Evolutionary conservation across 345 rosid genomes (phyloP).

Genomic region (Geranium rotundifolium): DNA sequence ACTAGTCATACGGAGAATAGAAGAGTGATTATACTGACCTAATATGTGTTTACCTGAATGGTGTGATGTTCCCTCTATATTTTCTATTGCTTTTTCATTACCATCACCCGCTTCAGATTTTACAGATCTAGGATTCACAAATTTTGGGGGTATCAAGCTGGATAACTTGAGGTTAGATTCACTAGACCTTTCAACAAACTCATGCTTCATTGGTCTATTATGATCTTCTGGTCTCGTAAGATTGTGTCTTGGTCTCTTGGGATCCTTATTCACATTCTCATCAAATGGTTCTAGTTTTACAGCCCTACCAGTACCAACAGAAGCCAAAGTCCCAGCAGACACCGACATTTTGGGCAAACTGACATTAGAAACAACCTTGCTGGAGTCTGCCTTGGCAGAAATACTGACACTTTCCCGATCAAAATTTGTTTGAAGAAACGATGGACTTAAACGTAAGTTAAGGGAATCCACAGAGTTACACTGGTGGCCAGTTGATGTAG

Average conservation of each 20-base stretch:
- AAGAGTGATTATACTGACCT: constrained; percentile 1
- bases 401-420: constrained; percentile 19
- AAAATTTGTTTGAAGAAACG: constrained; percentile 11
- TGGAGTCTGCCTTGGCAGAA: constrained; percentile 9
- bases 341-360: constrained; percentile 11
- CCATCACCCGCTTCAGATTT: constrained; percentile 44
- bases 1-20: too few relatives aligned
- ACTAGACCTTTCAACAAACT: constrained; percentile 23
- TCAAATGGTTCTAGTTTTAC: constrained; percentile 59
- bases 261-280: constrained; percentile 23
- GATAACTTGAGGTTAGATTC: constrained; percentile 14
- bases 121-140: constrained; percentile 20
- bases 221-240: constrained; percentile 6
- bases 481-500: constrained; percentile 13
- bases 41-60: constrained; percentile 12
- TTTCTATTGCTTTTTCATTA: constrained; percentile 16
- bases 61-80: constrained; percentile 18
- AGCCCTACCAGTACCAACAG: constrained; percentile 13
- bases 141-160: constrained; percentile 13
- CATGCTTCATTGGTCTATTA: constrained; percentile 28
- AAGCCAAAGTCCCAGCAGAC: constrained; percentile 15
- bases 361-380: constrained; percentile 10
- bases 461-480: constrained; percentile 29
- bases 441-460: constrained; percentile 41
- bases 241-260: constrained; percentile 10